Base-by-base conservation (phyloP, 2,329 filamentous ascomycete genomes). In the Penicillium concentricum region DNA sequence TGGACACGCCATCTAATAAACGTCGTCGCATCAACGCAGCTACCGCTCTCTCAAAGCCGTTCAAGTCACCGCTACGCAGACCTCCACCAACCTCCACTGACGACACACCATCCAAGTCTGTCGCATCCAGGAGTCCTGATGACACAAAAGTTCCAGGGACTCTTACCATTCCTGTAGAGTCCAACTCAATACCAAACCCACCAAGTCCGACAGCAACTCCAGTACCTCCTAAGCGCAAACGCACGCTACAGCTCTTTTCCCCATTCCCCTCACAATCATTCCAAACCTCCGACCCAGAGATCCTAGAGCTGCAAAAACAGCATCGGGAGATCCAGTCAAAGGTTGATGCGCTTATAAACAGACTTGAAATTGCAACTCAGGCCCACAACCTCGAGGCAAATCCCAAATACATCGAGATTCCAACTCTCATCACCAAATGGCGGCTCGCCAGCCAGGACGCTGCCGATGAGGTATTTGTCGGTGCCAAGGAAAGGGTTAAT, bases 21-120 rank as follows among this genome's bases (percentile, higher is more conserved):
- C 83, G 86, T 48, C 85, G 87, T 58, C 84, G 85, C 61, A 76
- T 88, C 60, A 81, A 87, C 43, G 81, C 83, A 38, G 74, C 80
- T 22, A 79, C 78, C n/a, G 82, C 82, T 7, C 81, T 90, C 46
- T 81, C 82, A 60, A 88, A 87, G 68, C 88, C 88, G 0, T 91
- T 91, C 76, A 86, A 87, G 62, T 90, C 88, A 44, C 88, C 87
- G 15, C 81, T 88, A 59, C 83, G 81, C 62, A 80, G 77, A 37
- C 76, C 78, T 15, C 39, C 47, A 20, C 46, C 67, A 15, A 46
- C 32, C 35, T 42, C 8, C 22, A 53, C 57, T 10, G 54, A 59
- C 35, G 28, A 59, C 62, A 45, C 47, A 18, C 58, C 46, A 32
- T 45, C 55, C 57, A 42, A 61, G 39, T 30, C 55, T 51, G 37